Base-by-base conservation (phyloP, 2,329 filamentous ascomycete genomes). In the Fusarium globosum region DNA sequence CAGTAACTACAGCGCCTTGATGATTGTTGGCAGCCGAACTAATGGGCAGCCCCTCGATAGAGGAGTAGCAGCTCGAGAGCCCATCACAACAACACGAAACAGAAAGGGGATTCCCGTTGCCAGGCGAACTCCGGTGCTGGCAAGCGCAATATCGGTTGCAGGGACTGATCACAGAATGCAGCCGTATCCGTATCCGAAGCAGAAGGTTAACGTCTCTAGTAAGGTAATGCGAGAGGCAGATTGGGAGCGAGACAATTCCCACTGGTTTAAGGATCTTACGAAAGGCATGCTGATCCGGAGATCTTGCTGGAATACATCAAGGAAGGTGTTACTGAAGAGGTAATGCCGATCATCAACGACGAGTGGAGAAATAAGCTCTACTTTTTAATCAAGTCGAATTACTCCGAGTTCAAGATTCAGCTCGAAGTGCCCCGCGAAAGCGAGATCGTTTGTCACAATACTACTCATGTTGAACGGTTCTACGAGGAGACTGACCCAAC, bases 91-190 rank as follows among this genome's bases (percentile, higher is more conserved):
- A 26, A 7, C 13, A 28, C 13, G 2, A 13, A 28, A 28, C 0
- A 46, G 43, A 28, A 46, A 28, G 2, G 43, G 18, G 7, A 11
- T 4, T 21, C 26, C 43, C 23, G 43, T 28, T n/a, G 28, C 46
- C 7, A 49, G n/a, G 18, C 10, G 21, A 49, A 1, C 7, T 13
- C 10, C 21, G 3, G 20, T n/a, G 21, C 15, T 49, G 10, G 14
- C 21, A 16, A n/a, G 10, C 15, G 21, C 2, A 7, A 13, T 49
- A 10, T 9, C 3, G 7, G 10, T 33, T 33, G 7, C 7, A 33
- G 6, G 6, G 15, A 18, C 11, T 6, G 5, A 11, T 0, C 10
- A 33, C 21, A 0, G 15, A 3, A n/a, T n/a, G 4, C 21, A 33
- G 6, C 10, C 13, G 3, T 33, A n/a, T 18, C 15, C 11, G 11